Percentiles rank a stretch among this genome's conserved stretches.
Conservation (phyloP, 1,284 basidiomycete genomes). For the Mycena sp. region DNA sequence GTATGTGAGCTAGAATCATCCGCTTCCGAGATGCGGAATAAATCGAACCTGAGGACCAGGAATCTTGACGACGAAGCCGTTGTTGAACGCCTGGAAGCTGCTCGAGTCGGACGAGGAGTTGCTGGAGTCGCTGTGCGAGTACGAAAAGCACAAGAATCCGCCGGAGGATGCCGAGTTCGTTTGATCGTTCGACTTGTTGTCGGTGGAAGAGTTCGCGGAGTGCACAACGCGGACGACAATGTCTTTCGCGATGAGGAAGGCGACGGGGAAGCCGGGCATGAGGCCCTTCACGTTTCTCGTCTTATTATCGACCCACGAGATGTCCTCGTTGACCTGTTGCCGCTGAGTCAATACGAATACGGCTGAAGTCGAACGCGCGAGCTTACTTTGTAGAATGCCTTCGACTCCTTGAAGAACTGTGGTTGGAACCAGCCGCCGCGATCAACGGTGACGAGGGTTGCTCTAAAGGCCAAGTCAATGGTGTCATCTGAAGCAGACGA, state of each 20-base stretch:
- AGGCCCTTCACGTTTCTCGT: neutral
- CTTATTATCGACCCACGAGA: conserved; percentile 8
- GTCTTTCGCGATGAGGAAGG: conserved; percentile 20
- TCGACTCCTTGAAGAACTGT: conserved; percentile 30
- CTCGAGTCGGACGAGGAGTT: neutral
- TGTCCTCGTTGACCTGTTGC: conserved; percentile 1
- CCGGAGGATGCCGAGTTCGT: neutral
- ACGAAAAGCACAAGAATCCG: conserved; percentile 23
- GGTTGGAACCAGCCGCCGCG: conserved; percentile 34
- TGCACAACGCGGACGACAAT: conserved; percentile 5
- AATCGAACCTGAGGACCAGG: conserved; percentile 33
- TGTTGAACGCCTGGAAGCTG: conserved; percentile 5
- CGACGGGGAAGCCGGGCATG: conserved; percentile 13
- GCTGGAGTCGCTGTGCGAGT: conserved; percentile 20
- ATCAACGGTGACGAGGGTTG: conserved; percentile 30
- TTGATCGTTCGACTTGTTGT: neutral
- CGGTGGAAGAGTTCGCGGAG: neutral
- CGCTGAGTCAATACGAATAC: neutral
- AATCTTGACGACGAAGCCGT: conserved; percentile 32
- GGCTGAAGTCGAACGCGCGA: neutral
- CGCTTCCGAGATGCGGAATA: neutral
- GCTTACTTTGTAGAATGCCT: conserved; percentile 25
- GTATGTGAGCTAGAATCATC: neutral
- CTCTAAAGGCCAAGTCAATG: conserved; percentile 26
- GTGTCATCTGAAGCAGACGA: neutral